Percentiles rank a stretch among this genome's conserved stretches.
These are phyloP conservation scores for Colletotrichum chlorophyti DNA, from an alignment of 2,329 filamentous ascomycete genomes.

Conservation along the genomic window DNA sequence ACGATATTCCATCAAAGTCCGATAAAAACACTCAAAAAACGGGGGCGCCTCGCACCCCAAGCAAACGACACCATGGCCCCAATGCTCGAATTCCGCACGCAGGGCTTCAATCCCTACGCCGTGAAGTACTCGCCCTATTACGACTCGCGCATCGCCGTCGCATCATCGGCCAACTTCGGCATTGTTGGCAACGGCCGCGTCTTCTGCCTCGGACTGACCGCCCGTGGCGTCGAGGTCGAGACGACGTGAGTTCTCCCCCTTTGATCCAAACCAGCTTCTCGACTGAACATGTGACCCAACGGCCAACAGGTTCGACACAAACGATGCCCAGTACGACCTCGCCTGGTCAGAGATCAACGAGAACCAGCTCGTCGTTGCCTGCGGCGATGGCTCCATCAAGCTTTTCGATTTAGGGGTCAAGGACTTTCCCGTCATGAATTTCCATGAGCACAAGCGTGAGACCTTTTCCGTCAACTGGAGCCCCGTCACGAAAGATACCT, in stretches of 20 bases:
- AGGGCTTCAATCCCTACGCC: constrained; percentile 94
- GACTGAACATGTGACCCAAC: background rate
- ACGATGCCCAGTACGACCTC: constrained; percentile 94
- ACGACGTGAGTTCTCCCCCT: constrained; percentile 66
- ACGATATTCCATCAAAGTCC: background rate
- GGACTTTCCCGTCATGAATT: constrained; percentile 88
- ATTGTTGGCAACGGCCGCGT: constrained; percentile 95
- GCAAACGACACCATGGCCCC: constrained; percentile 48
- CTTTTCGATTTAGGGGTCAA: constrained; percentile 85
- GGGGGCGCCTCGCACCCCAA: constrained; percentile 7
- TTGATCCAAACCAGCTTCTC: too few relatives aligned
- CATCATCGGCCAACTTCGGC: constrained; percentile 92
- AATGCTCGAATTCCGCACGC: constrained; percentile 94
- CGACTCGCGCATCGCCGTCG: constrained; percentile 91
- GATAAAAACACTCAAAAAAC: background rate
- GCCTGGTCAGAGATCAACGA: constrained; percentile 97
- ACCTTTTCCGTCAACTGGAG: constrained; percentile 95
- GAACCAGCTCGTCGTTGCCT: constrained; percentile 88
- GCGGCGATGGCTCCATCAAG: constrained; percentile 93
- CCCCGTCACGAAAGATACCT: constrained; percentile 86
- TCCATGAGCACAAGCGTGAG: constrained; percentile 92
- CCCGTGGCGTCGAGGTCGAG: constrained; percentile 82
- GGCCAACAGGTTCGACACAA: constrained; percentile 81
- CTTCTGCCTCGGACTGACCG: constrained; percentile 82
- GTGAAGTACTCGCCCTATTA: constrained; percentile 99